Evolutionary conservation across 148 eudicot genomes (phyloP), one percentile per base, ranked within the genome.

Genomic region (Amaranthus hypochondriacus): DNA sequence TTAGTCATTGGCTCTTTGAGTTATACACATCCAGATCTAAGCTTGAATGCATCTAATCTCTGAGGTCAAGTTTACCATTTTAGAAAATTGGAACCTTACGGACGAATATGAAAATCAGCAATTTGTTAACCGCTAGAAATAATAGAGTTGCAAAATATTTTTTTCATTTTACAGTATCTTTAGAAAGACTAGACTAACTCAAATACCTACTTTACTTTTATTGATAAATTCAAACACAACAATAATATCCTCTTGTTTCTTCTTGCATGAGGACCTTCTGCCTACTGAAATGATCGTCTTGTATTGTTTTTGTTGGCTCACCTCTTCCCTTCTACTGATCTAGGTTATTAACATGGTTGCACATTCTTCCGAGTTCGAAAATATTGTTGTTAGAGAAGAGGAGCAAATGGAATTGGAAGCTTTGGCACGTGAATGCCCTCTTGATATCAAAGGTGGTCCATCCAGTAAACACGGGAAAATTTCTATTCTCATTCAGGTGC

Each of bases 311-410:
- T 66, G 43, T 53, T 56, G 51, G 59, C 18, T 69, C 49, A 63
- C 53, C 54, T 15, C 43, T 15, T 62, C 57, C 56, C 72, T 73
- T 57, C 48, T 78, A 50, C 62, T 21, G 58, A 65, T 83, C 4
- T 78, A 95, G 99, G 87, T 96, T 79, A 90, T 96, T 77, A 87
- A 96, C 81, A 96, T 96, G 99, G 97, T 96, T 76, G 97, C 99
- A 58, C 97, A 88, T 82, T 96, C 99, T 68, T 96, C 99, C 73
- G 99, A 96, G 87, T 96, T 96, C 52, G 96, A 92, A 89, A 96
- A 96, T 77, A 96, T 96, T 74, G 91, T 90, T 75, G 87, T 96
- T 66, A 86, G 99, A 68, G 99, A 96, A 53, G 99, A 96, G 86
- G 99, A 96, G 62, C 99, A 96, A 77, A 86, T 73, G 82, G 99